These are phyloP conservation scores for Citrus australasica DNA, from an alignment of 345 rosid genomes.

Conservation along the genomic window DNA sequence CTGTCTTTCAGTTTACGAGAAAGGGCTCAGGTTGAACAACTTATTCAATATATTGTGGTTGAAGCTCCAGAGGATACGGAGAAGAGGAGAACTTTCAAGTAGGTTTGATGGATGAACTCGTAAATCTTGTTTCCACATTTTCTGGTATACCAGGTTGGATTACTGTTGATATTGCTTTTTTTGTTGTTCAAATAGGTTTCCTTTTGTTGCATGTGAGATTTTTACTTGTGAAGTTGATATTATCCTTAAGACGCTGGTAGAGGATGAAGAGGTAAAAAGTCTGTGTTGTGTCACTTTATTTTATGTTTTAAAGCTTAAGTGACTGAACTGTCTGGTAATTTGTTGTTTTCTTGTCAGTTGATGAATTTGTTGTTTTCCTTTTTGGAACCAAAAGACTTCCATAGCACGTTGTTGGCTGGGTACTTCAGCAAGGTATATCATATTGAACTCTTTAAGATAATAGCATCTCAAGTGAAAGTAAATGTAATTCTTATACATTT, in stretches of 20 bases:
- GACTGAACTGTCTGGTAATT: slow-evolving; percentile 21
- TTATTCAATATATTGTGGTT: slow-evolving; percentile 69
- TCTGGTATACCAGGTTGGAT: not conserved
- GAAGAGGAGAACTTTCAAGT: slow-evolving; percentile 71
- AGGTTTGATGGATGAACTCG: slow-evolving; percentile 18
- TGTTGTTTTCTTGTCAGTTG: slow-evolving; percentile 55
- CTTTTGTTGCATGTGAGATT: slow-evolving; percentile 88
- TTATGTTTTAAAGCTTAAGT: not conserved
- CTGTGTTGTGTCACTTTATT: slow-evolving; percentile 9
- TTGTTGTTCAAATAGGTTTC: slow-evolving; percentile 49
- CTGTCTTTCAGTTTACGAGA: slow-evolving; percentile 67
- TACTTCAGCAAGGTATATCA: slow-evolving; percentile 87
- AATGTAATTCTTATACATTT: slow-evolving; percentile 2
- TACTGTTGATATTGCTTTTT: not conserved
- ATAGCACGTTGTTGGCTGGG: slow-evolving; percentile 71
- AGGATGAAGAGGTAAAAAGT: slow-evolving; percentile 76
- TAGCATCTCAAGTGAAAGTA: slow-evolving; percentile 3
- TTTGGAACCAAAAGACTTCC: slow-evolving; percentile 59
- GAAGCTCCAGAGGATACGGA: slow-evolving; percentile 77
- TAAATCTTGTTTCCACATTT: slow-evolving; percentile 7
- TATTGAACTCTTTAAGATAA: slow-evolving; percentile 10
- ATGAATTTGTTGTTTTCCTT: slow-evolving; percentile 86
- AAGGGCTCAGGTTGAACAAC: slow-evolving; percentile 74
- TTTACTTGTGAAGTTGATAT: slow-evolving; percentile 94
- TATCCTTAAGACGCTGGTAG: slow-evolving; percentile 85